A percentile compares a stretch with the other conserved stretches of the same genome.
phyloP scores from a whole-genome alignment of 495 filamentous ascomycete species.

The Monascus purpureus region DNA sequence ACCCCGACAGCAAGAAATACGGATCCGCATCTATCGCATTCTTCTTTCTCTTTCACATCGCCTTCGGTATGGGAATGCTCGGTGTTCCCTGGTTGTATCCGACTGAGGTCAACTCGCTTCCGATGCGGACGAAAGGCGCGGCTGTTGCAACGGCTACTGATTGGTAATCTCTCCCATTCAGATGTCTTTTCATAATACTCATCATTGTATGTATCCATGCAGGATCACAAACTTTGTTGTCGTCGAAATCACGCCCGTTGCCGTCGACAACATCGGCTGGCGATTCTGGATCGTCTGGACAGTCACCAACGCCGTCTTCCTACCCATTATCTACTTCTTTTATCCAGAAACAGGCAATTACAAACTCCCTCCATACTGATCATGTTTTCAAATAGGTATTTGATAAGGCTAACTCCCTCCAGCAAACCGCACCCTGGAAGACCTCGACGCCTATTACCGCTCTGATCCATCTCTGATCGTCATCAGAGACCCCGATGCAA shows the following conservation, averaged over 20 bases:
- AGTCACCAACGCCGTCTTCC: constrained; percentile 41
- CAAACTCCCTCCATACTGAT: constrained; percentile 8
- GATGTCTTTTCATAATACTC: too few species aligned
- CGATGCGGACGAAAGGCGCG: too few species aligned
- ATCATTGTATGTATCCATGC: too few species aligned
- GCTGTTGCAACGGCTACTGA: too few species aligned
- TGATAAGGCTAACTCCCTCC: not conserved
- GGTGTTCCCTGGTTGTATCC: too few species aligned
- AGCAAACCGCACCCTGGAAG: constrained; percentile 31
- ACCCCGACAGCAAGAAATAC: constrained; percentile 12
- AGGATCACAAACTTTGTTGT: constrained; percentile 46
- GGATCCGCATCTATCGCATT: too few species aligned
- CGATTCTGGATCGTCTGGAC: constrained; percentile 50
- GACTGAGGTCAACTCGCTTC: too few species aligned
- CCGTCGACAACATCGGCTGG: constrained; percentile 41
- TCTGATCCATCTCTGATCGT: constrained; percentile 28
- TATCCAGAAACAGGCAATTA: constrained; percentile 41
- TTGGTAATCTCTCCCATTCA: too few species aligned
- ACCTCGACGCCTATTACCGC: constrained; percentile 31
- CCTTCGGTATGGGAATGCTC: too few species aligned
- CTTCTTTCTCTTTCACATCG: too few species aligned
- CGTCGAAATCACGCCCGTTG: constrained; percentile 46
- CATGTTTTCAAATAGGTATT: not conserved
- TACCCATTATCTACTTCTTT: constrained; percentile 47
- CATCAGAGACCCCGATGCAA: constrained; percentile 19